These are phyloP conservation scores for Acanthamoeba lenticulata DNA, from an alignment of 208 protist genomes.

Conservation along the genomic window DNA sequence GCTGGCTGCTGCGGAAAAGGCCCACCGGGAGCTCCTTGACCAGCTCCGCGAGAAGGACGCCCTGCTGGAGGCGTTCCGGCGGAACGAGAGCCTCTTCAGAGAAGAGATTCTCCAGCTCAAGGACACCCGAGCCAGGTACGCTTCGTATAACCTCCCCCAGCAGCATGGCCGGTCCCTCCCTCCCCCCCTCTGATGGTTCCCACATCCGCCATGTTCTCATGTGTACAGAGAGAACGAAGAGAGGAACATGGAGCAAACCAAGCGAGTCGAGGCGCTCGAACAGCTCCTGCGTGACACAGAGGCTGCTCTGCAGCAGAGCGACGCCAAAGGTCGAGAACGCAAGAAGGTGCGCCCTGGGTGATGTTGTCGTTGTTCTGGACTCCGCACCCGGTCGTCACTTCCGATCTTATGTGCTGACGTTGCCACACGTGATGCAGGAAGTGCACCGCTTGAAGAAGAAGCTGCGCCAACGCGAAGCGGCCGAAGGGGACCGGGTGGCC, in stretches of 20 bases:
- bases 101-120: too few species aligned
- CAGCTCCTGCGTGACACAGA: not conserved
- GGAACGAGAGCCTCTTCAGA: not conserved
- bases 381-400: not conserved
- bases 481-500: not conserved
- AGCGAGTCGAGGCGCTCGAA: not conserved
- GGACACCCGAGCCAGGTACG: too few species aligned
- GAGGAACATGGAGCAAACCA: not conserved
- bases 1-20: not conserved
- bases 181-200: too few species aligned
- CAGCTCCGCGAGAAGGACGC: not conserved
- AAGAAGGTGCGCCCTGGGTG: not conserved
- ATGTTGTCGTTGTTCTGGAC: too few species aligned
- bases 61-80: not conserved
- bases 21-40: not conserved
- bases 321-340: not conserved
- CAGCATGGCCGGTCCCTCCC: too few species aligned
- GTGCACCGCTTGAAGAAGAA: not conserved
- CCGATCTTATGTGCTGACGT: not conserved
- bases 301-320: not conserved
- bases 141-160: too few species aligned
- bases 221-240: too few species aligned
- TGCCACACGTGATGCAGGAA: not conserved
- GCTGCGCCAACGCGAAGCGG: not conserved
- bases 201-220: too few species aligned